Evolutionary conservation across 1,284 basidiomycete species (phyloP), one percentile per base, ranked within the genome.

Genomic region (Schizopora paradoxa): DNA sequence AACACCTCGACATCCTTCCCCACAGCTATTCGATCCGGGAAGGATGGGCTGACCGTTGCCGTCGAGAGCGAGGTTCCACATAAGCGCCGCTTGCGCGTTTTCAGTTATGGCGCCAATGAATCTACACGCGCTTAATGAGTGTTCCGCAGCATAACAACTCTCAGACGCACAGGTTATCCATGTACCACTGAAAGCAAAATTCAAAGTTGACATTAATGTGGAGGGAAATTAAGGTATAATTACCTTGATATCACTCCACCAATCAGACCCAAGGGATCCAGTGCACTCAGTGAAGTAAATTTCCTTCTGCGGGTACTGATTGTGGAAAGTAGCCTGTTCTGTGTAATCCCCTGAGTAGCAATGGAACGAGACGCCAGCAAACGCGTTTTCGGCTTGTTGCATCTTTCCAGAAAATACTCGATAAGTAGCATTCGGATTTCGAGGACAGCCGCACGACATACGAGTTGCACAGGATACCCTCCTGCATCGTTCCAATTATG

Each of bases 241-340:
- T 54, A 77, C 82, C 71, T 86, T 86, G 61, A 86, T 79, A 53
- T 86, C 82, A 46, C 63, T 68, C 83, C 84, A 88, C 83, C 83
- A 87, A 59, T 87, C 82, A n/a, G 73, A 74, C 21, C 72, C 72
- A 38, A 69, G 58, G 4, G 55, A 59, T n/a, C 75, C 74, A 6
- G 71, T 61, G 54, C 76, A 76, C 48, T 77, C 76, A 3, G 74
- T 74, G 52, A 76, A 67, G 61, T 70, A 73, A 6, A 76, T 66
- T 52, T 72, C 69, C 63, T 75, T 74, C 51, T 49, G 52, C 1
- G 74, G 72, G 46, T 63, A 74, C 29, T 63, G 65, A 38, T 63
- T 63, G 28, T 70, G 67, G 62, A 77, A 77, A 0, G 52, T 57
- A 21, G 67, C 63, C 54, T 74, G 73, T 8, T 73, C 49, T 14